Conservation (phyloP, 352 stramenopile species). For the Globisporangium acanthophoron region DNA sequence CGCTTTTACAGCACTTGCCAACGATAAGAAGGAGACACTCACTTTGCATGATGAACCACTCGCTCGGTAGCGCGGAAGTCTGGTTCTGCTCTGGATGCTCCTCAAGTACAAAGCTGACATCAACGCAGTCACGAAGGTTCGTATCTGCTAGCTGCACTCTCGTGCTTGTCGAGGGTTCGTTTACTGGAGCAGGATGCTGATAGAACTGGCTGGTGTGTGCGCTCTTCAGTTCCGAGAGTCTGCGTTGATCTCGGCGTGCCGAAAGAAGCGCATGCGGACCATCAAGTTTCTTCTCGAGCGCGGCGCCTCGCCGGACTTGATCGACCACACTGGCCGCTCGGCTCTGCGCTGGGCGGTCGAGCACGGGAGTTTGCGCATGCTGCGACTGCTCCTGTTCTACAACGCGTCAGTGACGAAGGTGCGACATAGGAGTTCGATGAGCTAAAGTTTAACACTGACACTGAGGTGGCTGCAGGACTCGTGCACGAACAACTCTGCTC, state of each 20-base stretch:
- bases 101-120: conserved; percentile 56
- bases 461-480: conserved; percentile 19
- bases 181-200: not conserved
- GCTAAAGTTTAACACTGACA: not conserved
- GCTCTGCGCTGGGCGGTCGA: conserved; percentile 44
- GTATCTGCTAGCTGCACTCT: not conserved
- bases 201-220: too few relatives aligned
- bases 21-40: too few relatives aligned
- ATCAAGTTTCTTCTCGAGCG: conserved; percentile 39
- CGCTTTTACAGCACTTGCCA: not conserved
- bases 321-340: conserved; percentile 42
- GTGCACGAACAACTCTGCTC: conserved; percentile 37
- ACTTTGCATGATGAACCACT: not conserved
- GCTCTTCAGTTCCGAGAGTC: conserved; percentile 35
- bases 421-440: too few relatives aligned
- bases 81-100: conserved; percentile 41
- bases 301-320: conserved; percentile 28
- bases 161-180: not conserved
- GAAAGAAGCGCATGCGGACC: conserved; percentile 31
- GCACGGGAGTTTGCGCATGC: conserved; percentile 27
- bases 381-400: conserved; percentile 32
- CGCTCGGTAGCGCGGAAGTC: conserved; percentile 26
- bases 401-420: conserved; percentile 37
- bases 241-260: conserved; percentile 41
- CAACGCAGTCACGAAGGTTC: conserved; percentile 41